Conservation (phyloP, 2,329 filamentous ascomycete genomes). For the Xylariaceae sp. region DNA sequence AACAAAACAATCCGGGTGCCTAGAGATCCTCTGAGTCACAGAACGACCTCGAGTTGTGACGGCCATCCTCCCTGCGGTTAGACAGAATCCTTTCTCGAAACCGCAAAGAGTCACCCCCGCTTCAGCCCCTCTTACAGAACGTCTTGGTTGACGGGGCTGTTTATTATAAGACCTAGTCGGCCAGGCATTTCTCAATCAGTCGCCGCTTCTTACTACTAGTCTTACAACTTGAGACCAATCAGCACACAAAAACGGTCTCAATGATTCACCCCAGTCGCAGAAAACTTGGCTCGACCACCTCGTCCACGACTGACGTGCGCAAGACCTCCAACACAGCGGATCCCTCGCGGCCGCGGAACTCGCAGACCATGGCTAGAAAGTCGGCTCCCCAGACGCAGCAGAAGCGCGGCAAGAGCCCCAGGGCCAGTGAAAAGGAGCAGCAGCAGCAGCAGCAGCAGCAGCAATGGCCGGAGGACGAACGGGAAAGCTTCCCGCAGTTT, state of each 20-base stretch:
- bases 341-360: slow-evolving; percentile 44
- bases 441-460: slow-evolving; percentile 46
- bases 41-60: slow-evolving; percentile 1
- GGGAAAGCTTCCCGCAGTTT: slow-evolving; percentile 60
- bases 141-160: slow-evolving; percentile 19
- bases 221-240: slow-evolving; percentile 21
- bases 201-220: slow-evolving; percentile 6
- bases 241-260: slow-evolving; percentile 19
- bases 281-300: slow-evolving; percentile 51
- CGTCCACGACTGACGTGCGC: slow-evolving; percentile 51
- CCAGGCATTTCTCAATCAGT: slow-evolving; percentile 15
- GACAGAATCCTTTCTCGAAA: slow-evolving; percentile 10
- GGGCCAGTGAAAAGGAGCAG: slow-evolving; percentile 29
- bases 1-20: slow-evolving; percentile 2
- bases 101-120: slow-evolving; percentile 17
- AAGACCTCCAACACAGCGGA: slow-evolving; percentile 45
- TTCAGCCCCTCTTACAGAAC: slow-evolving; percentile 20
- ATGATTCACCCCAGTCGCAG: slow-evolving; percentile 53
- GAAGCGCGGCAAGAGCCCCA: slow-evolving; percentile 48
- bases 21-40: background rate
- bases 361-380: slow-evolving; percentile 41
- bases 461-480: slow-evolving; percentile 50
- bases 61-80: background rate
- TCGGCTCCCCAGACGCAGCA: slow-evolving; percentile 37
- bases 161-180: slow-evolving; percentile 20